Conservation (phyloP, 106 monocot species). For the Cymbidium sinense region DNA sequence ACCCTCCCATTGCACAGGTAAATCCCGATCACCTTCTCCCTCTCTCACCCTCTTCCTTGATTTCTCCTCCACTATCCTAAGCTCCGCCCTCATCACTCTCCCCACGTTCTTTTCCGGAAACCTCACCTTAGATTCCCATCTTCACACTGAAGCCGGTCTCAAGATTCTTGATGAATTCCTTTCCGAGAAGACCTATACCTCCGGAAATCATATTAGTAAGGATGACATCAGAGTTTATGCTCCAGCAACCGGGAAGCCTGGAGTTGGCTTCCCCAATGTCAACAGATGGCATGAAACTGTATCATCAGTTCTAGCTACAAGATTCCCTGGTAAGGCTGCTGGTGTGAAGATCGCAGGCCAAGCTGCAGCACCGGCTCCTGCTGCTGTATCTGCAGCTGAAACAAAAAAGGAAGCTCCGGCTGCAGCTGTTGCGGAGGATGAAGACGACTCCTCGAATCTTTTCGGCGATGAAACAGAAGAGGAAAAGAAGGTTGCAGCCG, state of each 20-base stretch:
- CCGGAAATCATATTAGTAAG: constrained; percentile 38
- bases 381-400: constrained; percentile 24
- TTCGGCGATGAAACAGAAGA: constrained; percentile 84
- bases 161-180: constrained; percentile 33
- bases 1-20: too few relatives aligned
- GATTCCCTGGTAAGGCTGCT: too few relatives aligned
- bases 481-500: constrained; percentile 63
- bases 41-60: too few relatives aligned
- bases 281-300: too few relatives aligned
- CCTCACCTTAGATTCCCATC: too few relatives aligned
- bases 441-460: constrained; percentile 61
- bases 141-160: constrained; percentile 43
- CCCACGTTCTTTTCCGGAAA: too few relatives aligned
- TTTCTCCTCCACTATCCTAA: too few relatives aligned
- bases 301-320: too few relatives aligned
- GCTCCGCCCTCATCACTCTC: too few relatives aligned
- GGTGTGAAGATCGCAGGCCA: too few relatives aligned
- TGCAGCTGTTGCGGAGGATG: constrained; percentile 16
- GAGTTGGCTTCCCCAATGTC: too few relatives aligned
- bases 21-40: too few relatives aligned
- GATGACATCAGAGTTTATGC: constrained; percentile 61
- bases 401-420: constrained; percentile 5
- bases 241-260: constrained; percentile 25
- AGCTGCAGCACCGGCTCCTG: constrained; percentile 22
- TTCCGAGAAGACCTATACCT: constrained; percentile 33